Evolutionary conservation across 2,329 filamentous ascomycete species (phyloP), one percentile per base, ranked within the genome.

Genomic region (Paecilomyces variotii): DNA sequence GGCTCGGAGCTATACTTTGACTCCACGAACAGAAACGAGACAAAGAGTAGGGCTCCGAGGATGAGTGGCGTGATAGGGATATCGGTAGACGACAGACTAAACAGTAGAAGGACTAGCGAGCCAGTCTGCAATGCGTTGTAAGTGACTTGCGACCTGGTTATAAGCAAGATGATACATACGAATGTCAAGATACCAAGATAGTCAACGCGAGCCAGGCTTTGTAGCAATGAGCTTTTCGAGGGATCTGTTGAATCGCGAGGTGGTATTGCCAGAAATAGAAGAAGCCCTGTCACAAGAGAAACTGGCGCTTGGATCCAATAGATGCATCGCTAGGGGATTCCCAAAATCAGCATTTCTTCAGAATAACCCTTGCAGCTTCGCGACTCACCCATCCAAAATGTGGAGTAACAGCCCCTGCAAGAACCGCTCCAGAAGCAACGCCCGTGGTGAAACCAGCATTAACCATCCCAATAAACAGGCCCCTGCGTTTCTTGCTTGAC

Each of bases 371-470:
- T 4, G 45, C 5, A 28, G 12, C 28, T 24, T 32, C 25, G 62
- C 5, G 28, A 70, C 83, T 68, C 73, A 88, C 86, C 88, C 90
- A 94, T 67, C 90, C 89, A 24, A 86, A 79, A 1, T 70, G 69
- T 0, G 83, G 82, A 54, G 88, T 77, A 27, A 91, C 67, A 0
- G 84, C 84, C 3, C 88, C 88, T 14, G 85, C 87, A 27, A 89
- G 78, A 5, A 90, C 84, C 0, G 87, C 89, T 1, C 89, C 89
- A 1, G 88, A 79, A 0, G 87, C 85, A 3, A 92, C 80, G 2
- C 89, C 89, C 11, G 84, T 76, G 0, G 89, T 92, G 68, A 88
- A 88, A 0, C 85, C 85, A 0, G 86, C 81, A 65, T 93, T 94
- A 24, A 90, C 79, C 49, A 90, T 72, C 0, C 89, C 90, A 61